Conservation (phyloP, 202 grass and related monocot species). For the Setaria viridis region DNA sequence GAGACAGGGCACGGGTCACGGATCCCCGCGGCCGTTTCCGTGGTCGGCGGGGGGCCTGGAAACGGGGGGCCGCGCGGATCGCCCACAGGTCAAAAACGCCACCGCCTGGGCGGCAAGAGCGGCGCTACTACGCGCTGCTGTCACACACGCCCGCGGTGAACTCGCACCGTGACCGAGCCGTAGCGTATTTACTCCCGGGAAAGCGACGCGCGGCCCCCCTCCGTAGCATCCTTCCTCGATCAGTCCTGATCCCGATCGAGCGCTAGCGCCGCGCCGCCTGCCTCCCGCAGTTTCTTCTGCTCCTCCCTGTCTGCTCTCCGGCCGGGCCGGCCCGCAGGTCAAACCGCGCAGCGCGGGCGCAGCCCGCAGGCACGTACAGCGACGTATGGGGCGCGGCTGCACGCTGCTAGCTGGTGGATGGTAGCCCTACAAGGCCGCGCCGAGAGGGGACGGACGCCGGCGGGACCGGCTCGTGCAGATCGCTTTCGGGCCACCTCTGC, state of each 20-base stretch:
- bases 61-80: not conserved
- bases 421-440: not conserved
- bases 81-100: not conserved
- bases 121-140: not conserved
- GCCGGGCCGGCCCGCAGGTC: not conserved
- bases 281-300: not conserved
- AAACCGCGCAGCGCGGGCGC: not conserved
- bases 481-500: too few relatives aligned
- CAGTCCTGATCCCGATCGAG: not conserved
- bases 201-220: not conserved
- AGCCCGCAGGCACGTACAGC: not conserved
- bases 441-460: too few relatives aligned
- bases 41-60: constrained; percentile 10
- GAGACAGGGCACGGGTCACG: not conserved
- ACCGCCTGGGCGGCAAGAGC: not conserved
- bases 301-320: not conserved
- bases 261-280: not conserved
- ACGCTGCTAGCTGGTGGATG: not conserved
- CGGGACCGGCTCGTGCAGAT: too few relatives aligned
- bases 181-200: constrained; percentile 4
- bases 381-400: not conserved
- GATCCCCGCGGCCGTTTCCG: constrained; percentile 2
- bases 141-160: not conserved
- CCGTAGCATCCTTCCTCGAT: too few relatives aligned
- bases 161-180: not conserved